These are phyloP conservation scores for Epichloe coenophiala DNA, from an alignment of 2,329 filamentous ascomycete genomes.

Conservation along the genomic window DNA sequence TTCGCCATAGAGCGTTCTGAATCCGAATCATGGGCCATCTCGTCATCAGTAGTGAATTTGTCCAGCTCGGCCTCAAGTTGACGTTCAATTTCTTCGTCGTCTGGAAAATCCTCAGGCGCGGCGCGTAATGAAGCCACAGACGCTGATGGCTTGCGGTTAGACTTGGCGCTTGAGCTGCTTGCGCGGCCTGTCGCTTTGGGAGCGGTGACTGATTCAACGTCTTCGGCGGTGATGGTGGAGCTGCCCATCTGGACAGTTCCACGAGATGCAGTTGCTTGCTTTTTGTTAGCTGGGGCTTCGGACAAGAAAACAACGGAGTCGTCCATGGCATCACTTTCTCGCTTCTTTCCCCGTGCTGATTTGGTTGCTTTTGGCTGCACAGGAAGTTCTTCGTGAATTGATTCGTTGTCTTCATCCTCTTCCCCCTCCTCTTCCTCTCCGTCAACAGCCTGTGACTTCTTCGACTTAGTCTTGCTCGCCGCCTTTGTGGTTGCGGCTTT, in stretches of 20 bases:
- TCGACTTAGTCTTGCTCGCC: constrained; percentile 22
- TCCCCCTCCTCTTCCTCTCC: constrained; percentile 7
- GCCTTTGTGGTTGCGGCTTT: constrained; percentile 37
- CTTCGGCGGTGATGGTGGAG: constrained; percentile 25
- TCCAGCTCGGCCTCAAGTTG: constrained; percentile 53
- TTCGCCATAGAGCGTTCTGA: constrained; percentile 23
- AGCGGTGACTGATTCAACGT: constrained; percentile 27
- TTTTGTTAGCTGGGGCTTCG: constrained; percentile 43
- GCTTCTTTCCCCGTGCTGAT: constrained; percentile 45
- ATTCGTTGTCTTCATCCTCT: constrained; percentile 18
- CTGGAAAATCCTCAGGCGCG: constrained; percentile 30
- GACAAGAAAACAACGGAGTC: constrained; percentile 28
- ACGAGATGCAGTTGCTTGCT: constrained; percentile 38
- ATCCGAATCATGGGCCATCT: constrained; percentile 32
- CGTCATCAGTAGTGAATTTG: constrained; percentile 38
- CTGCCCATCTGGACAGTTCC: constrained; percentile 31
- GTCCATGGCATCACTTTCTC: constrained; percentile 46
- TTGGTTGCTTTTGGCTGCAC: constrained; percentile 23
- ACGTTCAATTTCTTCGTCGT: constrained; percentile 53
- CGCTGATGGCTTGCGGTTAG: constrained; percentile 27
- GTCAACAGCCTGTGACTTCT: constrained; percentile 34
- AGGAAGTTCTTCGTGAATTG: constrained; percentile 11
- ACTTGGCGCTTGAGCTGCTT: constrained; percentile 28
- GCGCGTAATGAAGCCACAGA: constrained; percentile 32
- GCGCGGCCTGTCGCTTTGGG: constrained; percentile 15